phyloP scores from a whole-genome alignment of 371 early-diverging fungal genomes.

The Batkoa obscura region DNA sequence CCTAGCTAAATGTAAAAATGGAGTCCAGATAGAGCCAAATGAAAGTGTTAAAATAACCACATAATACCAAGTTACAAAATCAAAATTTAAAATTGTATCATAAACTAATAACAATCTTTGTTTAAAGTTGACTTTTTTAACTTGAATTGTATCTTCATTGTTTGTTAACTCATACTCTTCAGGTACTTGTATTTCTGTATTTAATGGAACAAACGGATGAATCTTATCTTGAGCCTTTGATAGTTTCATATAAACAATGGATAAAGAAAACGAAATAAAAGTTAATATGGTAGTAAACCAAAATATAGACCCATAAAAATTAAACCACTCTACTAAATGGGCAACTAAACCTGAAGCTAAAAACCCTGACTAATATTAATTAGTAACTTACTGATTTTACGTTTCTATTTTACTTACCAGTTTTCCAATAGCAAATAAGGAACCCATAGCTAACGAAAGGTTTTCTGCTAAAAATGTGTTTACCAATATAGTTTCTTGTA shows the following conservation, averaged over 20 bases:
- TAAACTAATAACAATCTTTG: too few species aligned
- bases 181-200: too few species aligned
- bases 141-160: too few species aligned
- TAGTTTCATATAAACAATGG: neutral
- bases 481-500: neutral
- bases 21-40: conserved; percentile 2
- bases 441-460: neutral
- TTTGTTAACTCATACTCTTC: too few species aligned
- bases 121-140: too few species aligned
- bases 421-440: conserved; percentile 3
- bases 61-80: conserved; percentile 1
- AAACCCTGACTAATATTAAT: neutral
- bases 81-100: neutral
- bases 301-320: conserved; percentile 3
- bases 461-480: neutral
- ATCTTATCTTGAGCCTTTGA: too few species aligned
- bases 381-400: too few species aligned
- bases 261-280: neutral
- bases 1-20: conserved; percentile 3
- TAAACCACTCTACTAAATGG: neutral
- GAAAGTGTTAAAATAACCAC: neutral
- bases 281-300: neutral
- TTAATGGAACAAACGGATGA: too few species aligned
- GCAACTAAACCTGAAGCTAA: neutral
- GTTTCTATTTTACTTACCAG: neutral